phyloP scores from a whole-genome alignment of 2,329 filamentous ascomycete genomes.

The Cadophora sp. region DNA sequence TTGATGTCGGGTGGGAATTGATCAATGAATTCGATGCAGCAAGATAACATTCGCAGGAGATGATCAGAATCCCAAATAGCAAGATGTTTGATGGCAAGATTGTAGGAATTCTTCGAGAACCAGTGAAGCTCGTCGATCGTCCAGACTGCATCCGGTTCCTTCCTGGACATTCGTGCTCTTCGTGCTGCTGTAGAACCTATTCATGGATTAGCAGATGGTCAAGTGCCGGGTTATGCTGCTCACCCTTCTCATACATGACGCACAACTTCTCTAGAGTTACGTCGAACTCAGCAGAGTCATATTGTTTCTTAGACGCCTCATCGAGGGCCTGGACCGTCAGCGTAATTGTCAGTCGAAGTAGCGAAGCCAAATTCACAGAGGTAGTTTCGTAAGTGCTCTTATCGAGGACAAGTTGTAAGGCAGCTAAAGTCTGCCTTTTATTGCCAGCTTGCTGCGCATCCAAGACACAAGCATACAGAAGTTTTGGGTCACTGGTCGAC shows the following conservation, averaged over 20 bases:
- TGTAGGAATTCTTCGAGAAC: constrained; percentile 86
- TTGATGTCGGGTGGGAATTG: constrained; percentile 57
- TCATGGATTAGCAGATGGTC: background rate
- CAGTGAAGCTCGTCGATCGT: constrained; percentile 74
- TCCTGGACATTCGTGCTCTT: constrained; percentile 48
- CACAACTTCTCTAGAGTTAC: constrained; percentile 57
- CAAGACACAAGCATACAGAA: constrained; percentile 81
- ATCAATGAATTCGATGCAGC: constrained; percentile 59
- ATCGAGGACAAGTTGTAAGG: constrained; percentile 65
- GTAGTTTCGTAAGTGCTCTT: constrained; percentile 57
- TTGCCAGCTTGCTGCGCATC: constrained; percentile 75
- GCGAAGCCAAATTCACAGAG: constrained; percentile 63
- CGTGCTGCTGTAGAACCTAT: constrained; percentile 46
- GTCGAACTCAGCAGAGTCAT: constrained; percentile 9
- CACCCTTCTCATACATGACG: constrained; percentile 58
- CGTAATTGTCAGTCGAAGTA: constrained; percentile 67
- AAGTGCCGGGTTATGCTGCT: constrained; percentile 8
- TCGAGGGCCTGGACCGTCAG: constrained; percentile 54
- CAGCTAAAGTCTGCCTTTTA: constrained; percentile 62
- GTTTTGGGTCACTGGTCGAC: constrained; percentile 60
- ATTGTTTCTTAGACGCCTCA: constrained; percentile 12
- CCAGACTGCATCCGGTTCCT: constrained; percentile 51
- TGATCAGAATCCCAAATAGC: constrained; percentile 59
- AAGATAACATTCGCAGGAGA: constrained; percentile 61
- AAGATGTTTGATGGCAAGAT: constrained; percentile 70